Evolutionary conservation across 2,329 filamentous ascomycete genomes (phyloP).

Genomic region (Thielaviopsis populi): DNA sequence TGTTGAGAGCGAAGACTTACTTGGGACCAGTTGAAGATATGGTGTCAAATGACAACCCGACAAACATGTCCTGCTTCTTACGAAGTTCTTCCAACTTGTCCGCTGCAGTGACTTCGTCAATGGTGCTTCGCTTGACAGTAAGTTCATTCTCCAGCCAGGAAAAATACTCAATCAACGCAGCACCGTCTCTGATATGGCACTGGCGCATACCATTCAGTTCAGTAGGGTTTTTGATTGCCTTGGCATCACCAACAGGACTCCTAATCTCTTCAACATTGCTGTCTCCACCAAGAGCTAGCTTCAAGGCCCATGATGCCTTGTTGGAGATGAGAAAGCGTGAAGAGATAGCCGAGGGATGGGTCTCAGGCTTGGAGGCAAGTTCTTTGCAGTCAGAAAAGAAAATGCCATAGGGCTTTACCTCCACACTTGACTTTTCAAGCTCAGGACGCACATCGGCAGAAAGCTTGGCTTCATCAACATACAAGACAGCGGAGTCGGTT

Average conservation of each 20-base stretch:
- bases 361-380: slow-evolving; percentile 34
- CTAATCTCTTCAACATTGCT: slow-evolving; percentile 71
- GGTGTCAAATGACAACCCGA: slow-evolving; percentile 84
- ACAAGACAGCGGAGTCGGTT: slow-evolving; percentile 59
- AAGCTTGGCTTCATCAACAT: slow-evolving; percentile 69
- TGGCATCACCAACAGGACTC: slow-evolving; percentile 78
- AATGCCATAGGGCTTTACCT: slow-evolving; percentile 63
- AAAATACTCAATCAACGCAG: slow-evolving; percentile 81
- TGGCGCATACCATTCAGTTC: slow-evolving; percentile 87
- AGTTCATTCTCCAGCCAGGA: slow-evolving; percentile 92
- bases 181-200: slow-evolving; percentile 87
- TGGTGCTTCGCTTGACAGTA: slow-evolving; percentile 49
- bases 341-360: slow-evolving; percentile 21
- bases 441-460: slow-evolving; percentile 52
- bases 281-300: slow-evolving; percentile 71
- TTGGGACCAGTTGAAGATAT: slow-evolving; percentile 85
- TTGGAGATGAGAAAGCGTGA: slow-evolving; percentile 76
- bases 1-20: slow-evolving; percentile 27
- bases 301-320: slow-evolving; percentile 84
- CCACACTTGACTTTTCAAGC: slow-evolving; percentile 52
- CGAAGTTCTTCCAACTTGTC: slow-evolving; percentile 75
- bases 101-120: slow-evolving; percentile 85
- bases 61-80: slow-evolving; percentile 55
- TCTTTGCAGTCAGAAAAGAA: slow-evolving; percentile 66
- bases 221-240: slow-evolving; percentile 83